Evolutionary conservation across 2,329 filamentous ascomycete genomes (phyloP), one percentile per base, ranked within the genome.

Genomic region (Hymenoscyphus fraxineus): DNA sequence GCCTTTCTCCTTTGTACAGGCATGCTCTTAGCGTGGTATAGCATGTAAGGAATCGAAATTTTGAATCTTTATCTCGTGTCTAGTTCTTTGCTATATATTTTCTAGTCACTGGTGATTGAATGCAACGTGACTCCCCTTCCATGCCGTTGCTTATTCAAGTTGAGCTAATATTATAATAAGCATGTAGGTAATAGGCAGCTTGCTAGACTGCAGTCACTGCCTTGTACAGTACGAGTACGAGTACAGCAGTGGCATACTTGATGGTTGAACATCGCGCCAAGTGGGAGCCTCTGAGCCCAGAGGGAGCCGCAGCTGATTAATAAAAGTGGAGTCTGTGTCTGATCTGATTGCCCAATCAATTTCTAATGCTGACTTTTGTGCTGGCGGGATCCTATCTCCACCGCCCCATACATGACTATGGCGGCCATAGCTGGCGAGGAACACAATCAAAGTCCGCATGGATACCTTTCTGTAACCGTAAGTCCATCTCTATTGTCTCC

Each of bases 241-340:
- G 19, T 51, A 22, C n/a, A 44, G n/a, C n/a, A n/a, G 16, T 51
- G 9, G 19, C 27, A 27, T 19, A 19, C 9, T 47, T n/a, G 6
- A n/a, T 47, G 41, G n/a, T 47, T 19, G 9, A n/a, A 15, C 16
- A 44, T 44, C n/a, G n/a, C 44, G n/a, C n/a, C 44, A 51, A 22
- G 44, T 51, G 44, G 44, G 44, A 51, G 44, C n/a, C 44, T 19
- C n/a, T 16, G 44, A 51, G 16, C 44, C 44, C 22, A 3, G 44
- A 38, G 56, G 56, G 56, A 58, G 56, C 56, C 56, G 56, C 44
- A n/a, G 22, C 44, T 10, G 22, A 51, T 51, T 51, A 51, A 51
- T 51, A 51, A 51, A 22, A 3, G 6, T 19, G 19, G n/a, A 1
- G 4, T 32, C 7, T 9, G 5, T 39, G 19, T 16, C 2, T 35